These are phyloP conservation scores for Pseudocercospora pini-densiflorae DNA, from an alignment of 2,329 filamentous ascomycete genomes.

Conservation along the genomic window DNA sequence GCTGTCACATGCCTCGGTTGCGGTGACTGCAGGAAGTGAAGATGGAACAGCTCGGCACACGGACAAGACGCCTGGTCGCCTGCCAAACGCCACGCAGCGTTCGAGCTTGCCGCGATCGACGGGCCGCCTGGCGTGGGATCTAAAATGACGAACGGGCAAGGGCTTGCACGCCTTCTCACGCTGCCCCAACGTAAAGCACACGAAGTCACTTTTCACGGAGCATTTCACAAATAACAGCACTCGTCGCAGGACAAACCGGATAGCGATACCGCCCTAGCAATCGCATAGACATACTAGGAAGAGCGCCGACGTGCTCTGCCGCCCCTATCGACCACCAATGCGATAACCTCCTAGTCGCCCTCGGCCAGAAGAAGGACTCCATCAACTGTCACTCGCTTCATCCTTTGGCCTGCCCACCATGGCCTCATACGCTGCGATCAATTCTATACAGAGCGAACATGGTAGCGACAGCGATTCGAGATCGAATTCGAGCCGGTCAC, in stretches of 20 bases:
- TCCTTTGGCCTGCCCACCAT: slow-evolving; percentile 34
- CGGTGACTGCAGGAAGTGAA: slow-evolving; percentile 17
- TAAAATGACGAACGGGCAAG: slow-evolving; percentile 6
- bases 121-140: not conserved
- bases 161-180: not conserved
- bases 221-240: not conserved
- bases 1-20: slow-evolving; percentile 26
- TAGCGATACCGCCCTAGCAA: not conserved
- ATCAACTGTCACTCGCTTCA: slow-evolving; percentile 13
- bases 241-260: not conserved
- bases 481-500: slow-evolving; percentile 47
- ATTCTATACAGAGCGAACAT: slow-evolving; percentile 43
- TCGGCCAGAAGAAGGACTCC: slow-evolving; percentile 7
- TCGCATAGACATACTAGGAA: not conserved
- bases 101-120: not conserved
- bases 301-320: slow-evolving; percentile 9
- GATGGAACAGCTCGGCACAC: not conserved
- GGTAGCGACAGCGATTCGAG: slow-evolving; percentile 39
- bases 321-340: not conserved
- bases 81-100: not conserved
- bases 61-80: not conserved
- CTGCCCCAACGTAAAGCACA: not conserved
- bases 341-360: not conserved
- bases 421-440: slow-evolving; percentile 54
- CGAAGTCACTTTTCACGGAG: not conserved